phyloP scores from a whole-genome alignment of 208 protist species.

The Zelonia costaricensis region DNA sequence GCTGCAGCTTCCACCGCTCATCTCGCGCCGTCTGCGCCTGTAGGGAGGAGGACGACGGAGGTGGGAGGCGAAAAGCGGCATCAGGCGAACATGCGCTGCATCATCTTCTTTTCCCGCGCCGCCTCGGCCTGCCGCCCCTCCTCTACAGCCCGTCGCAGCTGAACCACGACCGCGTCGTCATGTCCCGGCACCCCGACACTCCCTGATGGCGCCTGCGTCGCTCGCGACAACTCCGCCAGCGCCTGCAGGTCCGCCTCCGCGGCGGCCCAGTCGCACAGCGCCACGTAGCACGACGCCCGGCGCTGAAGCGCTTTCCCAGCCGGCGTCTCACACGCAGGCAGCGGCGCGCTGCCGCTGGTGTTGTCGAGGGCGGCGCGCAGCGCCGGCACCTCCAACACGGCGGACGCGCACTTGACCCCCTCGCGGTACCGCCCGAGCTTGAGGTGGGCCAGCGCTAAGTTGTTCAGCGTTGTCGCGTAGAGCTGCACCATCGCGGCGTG shows the following conservation, averaged over 20 bases:
- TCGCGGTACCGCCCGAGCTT: slow-evolving; percentile 53
- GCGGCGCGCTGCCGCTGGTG: not conserved
- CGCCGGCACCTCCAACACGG: slow-evolving; percentile 30
- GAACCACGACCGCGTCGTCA: slow-evolving; percentile 27
- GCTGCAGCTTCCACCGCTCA: no score
- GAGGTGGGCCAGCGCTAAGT: slow-evolving; percentile 51
- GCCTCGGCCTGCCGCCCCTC: slow-evolving; percentile 17
- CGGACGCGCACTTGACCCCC: slow-evolving; percentile 40
- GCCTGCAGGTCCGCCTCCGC: slow-evolving; percentile 47
- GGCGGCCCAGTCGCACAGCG: slow-evolving; percentile 26
- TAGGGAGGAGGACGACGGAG: not conserved
- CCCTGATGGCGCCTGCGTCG: not conserved
- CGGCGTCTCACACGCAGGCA: slow-evolving; percentile 19
- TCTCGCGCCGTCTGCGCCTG: not conserved
- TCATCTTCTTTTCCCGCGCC: slow-evolving; percentile 49
- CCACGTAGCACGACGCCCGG: slow-evolving; percentile 43
- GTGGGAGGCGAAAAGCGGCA: not conserved
- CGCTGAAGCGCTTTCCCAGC: slow-evolving; percentile 64
- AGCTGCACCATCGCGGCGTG: slow-evolving; percentile 30
- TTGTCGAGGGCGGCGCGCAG: slow-evolving; percentile 13
- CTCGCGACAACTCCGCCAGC: slow-evolving; percentile 11
- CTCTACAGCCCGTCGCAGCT: slow-evolving; percentile 20
- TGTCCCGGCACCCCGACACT: not conserved
- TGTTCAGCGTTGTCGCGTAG: slow-evolving; percentile 45
- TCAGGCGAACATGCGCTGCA: slow-evolving; percentile 65